A percentile compares a stretch with the other conserved stretches of the same genome.
These are phyloP conservation scores for Periglandula ipomoeae DNA, from an alignment of 2,329 filamentous ascomycete species.

Conservation along the genomic window DNA sequence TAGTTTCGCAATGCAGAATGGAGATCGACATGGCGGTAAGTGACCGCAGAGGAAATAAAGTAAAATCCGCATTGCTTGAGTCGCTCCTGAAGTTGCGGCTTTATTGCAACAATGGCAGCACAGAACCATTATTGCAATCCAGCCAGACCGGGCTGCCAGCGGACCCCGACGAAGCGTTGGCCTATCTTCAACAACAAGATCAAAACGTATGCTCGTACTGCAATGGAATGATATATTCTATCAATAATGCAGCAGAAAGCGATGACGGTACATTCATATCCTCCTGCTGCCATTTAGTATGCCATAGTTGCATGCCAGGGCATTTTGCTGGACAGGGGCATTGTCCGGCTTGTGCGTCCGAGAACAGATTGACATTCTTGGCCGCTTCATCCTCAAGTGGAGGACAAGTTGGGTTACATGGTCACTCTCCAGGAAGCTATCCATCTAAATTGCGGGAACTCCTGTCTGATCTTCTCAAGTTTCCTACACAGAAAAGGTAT, in stretches of 20 bases:
- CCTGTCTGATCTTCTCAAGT: not conserved
- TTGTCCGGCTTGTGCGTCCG: conserved; percentile 2
- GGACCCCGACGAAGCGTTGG: conserved; percentile 1
- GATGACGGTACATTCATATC: conserved; percentile 2
- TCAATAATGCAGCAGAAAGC: not conserved
- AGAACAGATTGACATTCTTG: not conserved
- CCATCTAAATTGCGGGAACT: conserved; percentile 2
- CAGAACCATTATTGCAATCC: not conserved
- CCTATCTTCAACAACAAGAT: conserved; percentile 2
- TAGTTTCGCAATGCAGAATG: not conserved
- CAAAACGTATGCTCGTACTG: conserved; percentile 1
- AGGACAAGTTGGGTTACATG: not conserved
- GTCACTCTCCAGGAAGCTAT: not conserved
- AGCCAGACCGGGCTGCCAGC: not conserved
- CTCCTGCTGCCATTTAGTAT: conserved; percentile 1
- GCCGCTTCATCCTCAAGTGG: not conserved
- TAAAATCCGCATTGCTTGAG: conserved; percentile 1
- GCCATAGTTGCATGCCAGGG: not conserved
- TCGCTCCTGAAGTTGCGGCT: conserved; percentile 1
- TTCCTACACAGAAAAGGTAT: not conserved
- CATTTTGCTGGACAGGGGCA: not conserved
- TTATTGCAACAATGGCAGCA: conserved; percentile 3
- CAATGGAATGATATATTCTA: conserved; percentile 2
- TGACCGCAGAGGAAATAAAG: not conserved
- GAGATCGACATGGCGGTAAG: conserved; percentile 2